Conservation (phyloP, 768 basidiomycete genomes). For the Dictyophora rubrovolvata region DNA sequence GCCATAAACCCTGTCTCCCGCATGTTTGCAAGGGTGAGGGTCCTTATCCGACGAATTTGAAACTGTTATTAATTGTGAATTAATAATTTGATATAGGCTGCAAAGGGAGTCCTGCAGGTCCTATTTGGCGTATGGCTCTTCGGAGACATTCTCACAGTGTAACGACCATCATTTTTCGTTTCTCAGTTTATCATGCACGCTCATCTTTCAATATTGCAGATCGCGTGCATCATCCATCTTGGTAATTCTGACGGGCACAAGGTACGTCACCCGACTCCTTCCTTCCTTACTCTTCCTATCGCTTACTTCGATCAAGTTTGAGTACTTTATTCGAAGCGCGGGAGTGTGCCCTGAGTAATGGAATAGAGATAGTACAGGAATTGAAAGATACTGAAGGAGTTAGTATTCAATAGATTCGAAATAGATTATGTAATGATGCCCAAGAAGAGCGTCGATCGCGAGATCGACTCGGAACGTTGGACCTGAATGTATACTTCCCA, state of each 20-base stretch:
- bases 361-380: background rate
- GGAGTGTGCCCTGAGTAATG: background rate
- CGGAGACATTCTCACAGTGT: slow-evolving; percentile 64
- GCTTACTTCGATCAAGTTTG: background rate
- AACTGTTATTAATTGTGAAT: background rate
- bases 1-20: slow-evolving; percentile 77
- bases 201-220: background rate
- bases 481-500: no score
- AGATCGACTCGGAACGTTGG: no score
- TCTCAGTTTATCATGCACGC: background rate
- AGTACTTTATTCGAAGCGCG: background rate
- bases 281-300: background rate
- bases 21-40: slow-evolving; percentile 70
- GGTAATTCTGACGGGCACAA: background rate
- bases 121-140: slow-evolving; percentile 71
- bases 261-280: background rate
- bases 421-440: background rate
- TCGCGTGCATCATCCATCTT: background rate
- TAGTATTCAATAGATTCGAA: background rate
- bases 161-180: slow-evolving; percentile 20
- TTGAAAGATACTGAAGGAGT: background rate
- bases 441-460: background rate
- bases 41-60: background rate
- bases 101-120: slow-evolving; percentile 76
- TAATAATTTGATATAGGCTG: slow-evolving; percentile 37